A percentile compares a stretch with the other conserved stretches of the same genome.
phyloP scores from a whole-genome alignment of 345 rosid genomes.

The Brassica carinata region DNA sequence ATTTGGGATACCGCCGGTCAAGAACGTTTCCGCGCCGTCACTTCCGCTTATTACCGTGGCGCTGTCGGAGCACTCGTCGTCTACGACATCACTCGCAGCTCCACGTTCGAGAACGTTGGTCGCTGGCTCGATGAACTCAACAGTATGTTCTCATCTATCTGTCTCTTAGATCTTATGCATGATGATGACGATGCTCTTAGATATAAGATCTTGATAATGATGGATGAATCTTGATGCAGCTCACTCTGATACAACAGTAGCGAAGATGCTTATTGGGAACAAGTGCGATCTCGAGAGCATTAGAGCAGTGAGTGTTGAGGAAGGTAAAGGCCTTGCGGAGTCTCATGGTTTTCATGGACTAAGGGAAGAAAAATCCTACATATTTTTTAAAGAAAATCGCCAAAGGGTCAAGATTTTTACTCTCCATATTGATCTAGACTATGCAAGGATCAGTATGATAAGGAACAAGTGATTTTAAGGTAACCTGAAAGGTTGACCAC shows the following conservation, averaged over 20 bases:
- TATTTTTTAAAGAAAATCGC: too few relatives aligned
- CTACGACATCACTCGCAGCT: constrained; percentile 73
- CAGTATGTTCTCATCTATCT: constrained; percentile 42
- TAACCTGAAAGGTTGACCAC: too few relatives aligned
- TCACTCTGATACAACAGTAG: constrained; percentile 71
- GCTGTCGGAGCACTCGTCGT: constrained; percentile 88
- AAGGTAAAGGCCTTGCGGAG: constrained; percentile 80
- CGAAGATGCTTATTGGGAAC: constrained; percentile 87
- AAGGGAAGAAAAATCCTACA: too few relatives aligned
- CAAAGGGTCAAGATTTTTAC: too few relatives aligned
- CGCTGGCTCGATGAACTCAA: constrained; percentile 87
- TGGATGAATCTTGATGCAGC: constrained; percentile 47
- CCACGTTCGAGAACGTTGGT: constrained; percentile 73
- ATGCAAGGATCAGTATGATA: too few relatives aligned
- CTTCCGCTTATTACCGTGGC: constrained; percentile 93
- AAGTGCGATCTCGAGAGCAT: constrained; percentile 80
- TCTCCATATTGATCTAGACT: too few relatives aligned
- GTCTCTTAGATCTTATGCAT: background rate
- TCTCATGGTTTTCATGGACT: constrained; percentile 76
- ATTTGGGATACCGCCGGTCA: constrained; percentile 99
- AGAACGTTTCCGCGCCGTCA: constrained; percentile 92
- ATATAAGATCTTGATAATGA: background rate
- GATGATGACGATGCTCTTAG: background rate
- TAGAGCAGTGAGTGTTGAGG: constrained; percentile 71
- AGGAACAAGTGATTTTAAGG: too few relatives aligned